Evolutionary conservation across 1,284 basidiomycete genomes (phyloP), one percentile per base, ranked within the genome.

Genomic region (Leccinum subrobustum): DNA sequence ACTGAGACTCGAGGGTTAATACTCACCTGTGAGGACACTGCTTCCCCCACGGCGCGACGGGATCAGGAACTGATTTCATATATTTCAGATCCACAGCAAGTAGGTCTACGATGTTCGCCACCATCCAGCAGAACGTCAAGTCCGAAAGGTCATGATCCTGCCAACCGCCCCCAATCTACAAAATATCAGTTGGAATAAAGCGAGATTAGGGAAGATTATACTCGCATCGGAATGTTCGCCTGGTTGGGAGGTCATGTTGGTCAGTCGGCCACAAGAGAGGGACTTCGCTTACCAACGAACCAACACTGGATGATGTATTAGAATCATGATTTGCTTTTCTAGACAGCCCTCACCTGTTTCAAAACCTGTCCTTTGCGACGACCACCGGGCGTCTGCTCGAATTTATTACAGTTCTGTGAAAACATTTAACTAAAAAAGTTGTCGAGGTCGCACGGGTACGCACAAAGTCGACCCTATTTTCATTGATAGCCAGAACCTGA

Each of bases 101-200:
- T 2, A 83, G 79, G 57, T 82, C 78, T 42, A 75, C 76, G 44
- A 89, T 71, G 59, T 88, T 81, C 4, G 85, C 80, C 56, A 79
- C 79, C 85, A 91, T 88, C 88, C 88, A 90, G 48, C 77, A 76
- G 47, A 90, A 73, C 5, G 85, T 80, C 37, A 89, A 54, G 66
- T 89, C 86, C 0, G 88, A 79, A n/a, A 90, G 70, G 65, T 90
- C 88, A 68, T 88, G 88, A 50, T 83, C 77, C 31, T 78, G 69
- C 72, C 83, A 90, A 35, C 88, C 88, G 23, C 88, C 88, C 39
- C 88, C 88, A 57, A 89, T 80, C 87, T 89, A 9, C 59, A 18
- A 35, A 35, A 6, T 20, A n/a, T 27, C 54, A 7, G 59, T 67
- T 18, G 60, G 42, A 52, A 56, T 57, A 25, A 39, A 55, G 18